Percentiles rank a stretch among this genome's conserved stretches.
phyloP scores from a whole-genome alignment of 2,329 filamentous ascomycete species.

The Colletotrichum limetticola region DNA sequence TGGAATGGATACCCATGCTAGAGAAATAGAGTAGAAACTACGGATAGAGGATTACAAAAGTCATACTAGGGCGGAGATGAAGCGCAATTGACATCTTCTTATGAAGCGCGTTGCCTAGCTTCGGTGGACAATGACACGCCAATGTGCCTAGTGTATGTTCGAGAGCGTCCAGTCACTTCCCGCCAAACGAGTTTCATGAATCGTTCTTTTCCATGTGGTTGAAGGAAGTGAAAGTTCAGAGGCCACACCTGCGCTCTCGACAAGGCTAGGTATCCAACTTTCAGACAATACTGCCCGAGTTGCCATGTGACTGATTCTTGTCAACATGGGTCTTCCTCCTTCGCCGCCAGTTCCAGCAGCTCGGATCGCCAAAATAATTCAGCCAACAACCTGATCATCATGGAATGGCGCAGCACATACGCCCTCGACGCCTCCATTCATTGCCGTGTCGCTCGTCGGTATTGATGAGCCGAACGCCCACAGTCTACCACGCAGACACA shows the following conservation, averaged over 20 bases:
- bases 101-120: not conserved
- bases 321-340: not conserved
- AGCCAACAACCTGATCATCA: not conserved
- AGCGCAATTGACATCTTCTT: not conserved
- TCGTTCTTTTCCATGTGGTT: not conserved
- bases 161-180: not conserved
- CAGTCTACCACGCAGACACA: not conserved
- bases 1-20: not conserved
- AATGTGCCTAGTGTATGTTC: not conserved
- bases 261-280: not conserved
- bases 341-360: not conserved
- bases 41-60: not conserved
- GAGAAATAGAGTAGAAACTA: not conserved
- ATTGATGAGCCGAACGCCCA: conserved; percentile 23
- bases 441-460: not conserved
- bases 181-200: conserved; percentile 18
- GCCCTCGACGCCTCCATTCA: not conserved
- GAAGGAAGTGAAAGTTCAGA: not conserved
- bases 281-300: not conserved
- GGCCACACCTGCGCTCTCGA: not conserved
- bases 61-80: not conserved
- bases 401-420: not conserved
- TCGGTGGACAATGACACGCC: not conserved
- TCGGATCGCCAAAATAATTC: conserved; percentile 8
- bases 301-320: conserved; percentile 8